Evolutionary conservation across 345 rosid genomes (phyloP).

Genomic region (Populus euphratica): DNA sequence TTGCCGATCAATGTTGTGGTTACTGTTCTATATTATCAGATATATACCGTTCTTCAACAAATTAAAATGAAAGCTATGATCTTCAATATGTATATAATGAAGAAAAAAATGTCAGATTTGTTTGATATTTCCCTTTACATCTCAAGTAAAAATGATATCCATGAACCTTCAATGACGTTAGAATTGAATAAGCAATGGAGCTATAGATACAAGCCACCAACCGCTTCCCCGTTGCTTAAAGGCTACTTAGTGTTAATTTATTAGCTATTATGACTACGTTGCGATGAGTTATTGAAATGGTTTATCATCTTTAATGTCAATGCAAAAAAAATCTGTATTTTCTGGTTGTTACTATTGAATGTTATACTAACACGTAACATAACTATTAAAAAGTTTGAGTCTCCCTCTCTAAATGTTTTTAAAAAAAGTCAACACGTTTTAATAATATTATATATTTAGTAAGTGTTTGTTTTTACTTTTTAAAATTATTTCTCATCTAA

Average conservation of each 20-base stretch:
- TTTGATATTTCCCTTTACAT: neutral
- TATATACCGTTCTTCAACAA: too few species aligned
- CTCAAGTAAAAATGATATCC: neutral
- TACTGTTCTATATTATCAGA: neutral
- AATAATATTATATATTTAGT: neutral
- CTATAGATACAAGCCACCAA: neutral
- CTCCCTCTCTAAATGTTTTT: neutral
- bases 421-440: neutral
- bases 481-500: too few species aligned
- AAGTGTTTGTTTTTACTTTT: too few species aligned
- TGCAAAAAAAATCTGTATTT: neutral
- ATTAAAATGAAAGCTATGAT: neutral
- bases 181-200: neutral
- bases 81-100: neutral
- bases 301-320: neutral
- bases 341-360: neutral
- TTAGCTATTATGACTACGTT: neutral
- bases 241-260: neutral
- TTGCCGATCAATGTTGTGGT: neutral
- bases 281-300: neutral
- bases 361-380: neutral
- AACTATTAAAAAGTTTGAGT: neutral
- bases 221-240: neutral
- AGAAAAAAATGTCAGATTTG: neutral
- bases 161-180: neutral